Conservation (phyloP, 2,329 filamentous ascomycete genomes). For the Cladosporium colombiae region DNA sequence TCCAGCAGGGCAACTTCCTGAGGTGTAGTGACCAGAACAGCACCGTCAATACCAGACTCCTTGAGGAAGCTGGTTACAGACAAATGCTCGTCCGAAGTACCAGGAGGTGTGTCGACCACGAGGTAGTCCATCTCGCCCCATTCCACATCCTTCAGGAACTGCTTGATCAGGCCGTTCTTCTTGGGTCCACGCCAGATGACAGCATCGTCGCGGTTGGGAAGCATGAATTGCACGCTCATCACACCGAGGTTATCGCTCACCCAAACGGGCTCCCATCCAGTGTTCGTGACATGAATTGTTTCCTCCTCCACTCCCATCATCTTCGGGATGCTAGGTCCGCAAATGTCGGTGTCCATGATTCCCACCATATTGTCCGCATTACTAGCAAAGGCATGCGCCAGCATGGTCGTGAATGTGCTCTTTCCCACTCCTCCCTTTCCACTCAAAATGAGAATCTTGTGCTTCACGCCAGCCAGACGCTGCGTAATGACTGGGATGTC, state of each 20-base stretch:
- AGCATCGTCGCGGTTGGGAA: conserved; percentile 89
- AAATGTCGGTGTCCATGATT: conserved; percentile 98
- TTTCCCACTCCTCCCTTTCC: conserved; percentile 98
- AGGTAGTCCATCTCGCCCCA: conserved; percentile 95
- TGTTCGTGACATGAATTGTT: conserved; percentile 85
- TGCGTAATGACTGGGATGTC: conserved; percentile 87
- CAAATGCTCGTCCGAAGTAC: conserved; percentile 92
- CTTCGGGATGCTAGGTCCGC: conserved; percentile 92
- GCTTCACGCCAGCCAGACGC: conserved; percentile 76
- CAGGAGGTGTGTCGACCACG: conserved; percentile 91
- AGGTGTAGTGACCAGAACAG: conserved; percentile 89
- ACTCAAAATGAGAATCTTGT: conserved; percentile 90
- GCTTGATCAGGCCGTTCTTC: conserved; percentile 98
- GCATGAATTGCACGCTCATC: conserved; percentile 98
- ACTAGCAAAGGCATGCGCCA: conserved; percentile 84
- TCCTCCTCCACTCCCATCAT: conserved; percentile 98
- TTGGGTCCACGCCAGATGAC: conserved; percentile 98
- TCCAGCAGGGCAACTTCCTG: conserved; percentile 92
- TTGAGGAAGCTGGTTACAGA: conserved; percentile 90
- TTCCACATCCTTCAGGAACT: conserved; percentile 95
- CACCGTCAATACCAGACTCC: conserved; percentile 88
- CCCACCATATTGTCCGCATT: conserved; percentile 79
- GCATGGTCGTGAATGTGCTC: conserved; percentile 85
- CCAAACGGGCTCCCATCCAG: conserved; percentile 95
- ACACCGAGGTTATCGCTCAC: conserved; percentile 90